A percentile compares a stretch with the other conserved stretches of the same genome.
phyloP scores from a whole-genome alignment of 2,329 filamentous ascomycete species.

The Fusarium sp. region DNA sequence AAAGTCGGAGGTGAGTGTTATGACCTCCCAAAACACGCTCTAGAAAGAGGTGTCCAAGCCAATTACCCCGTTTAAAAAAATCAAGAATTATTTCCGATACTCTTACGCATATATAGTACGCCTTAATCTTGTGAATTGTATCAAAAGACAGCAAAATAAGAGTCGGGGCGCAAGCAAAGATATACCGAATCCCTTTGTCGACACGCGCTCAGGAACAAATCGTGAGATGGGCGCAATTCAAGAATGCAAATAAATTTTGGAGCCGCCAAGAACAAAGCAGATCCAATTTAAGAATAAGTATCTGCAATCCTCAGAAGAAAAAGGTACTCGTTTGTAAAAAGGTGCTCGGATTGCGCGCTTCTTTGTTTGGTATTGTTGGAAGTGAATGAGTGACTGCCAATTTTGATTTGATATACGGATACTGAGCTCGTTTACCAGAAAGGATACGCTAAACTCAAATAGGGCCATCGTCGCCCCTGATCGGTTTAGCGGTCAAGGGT shows the following conservation, averaged over 20 bases:
- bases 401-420: not conserved
- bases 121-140: not conserved
- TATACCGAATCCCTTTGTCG: not conserved
- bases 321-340: no score
- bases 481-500: not conserved
- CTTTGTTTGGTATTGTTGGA: conserved; percentile 1
- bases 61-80: no score
- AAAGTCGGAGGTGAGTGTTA: not conserved
- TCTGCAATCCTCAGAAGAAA: not conserved
- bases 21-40: not conserved
- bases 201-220: not conserved
- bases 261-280: conserved; percentile 1
- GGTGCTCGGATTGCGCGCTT: not conserved
- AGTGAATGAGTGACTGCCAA: conserved; percentile 1
- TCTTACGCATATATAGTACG: no score
- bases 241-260: conserved; percentile 1
- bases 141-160: not conserved
- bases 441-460: not conserved
- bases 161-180: not conserved
- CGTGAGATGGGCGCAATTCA: not conserved
- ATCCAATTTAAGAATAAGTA: not conserved
- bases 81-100: no score
- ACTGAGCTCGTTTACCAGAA: not conserved
- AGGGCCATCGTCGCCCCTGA: not conserved
- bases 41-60: no score